Conservation (phyloP, 1,284 basidiomycete genomes). For the Malassezia vespertilionis region DNA sequence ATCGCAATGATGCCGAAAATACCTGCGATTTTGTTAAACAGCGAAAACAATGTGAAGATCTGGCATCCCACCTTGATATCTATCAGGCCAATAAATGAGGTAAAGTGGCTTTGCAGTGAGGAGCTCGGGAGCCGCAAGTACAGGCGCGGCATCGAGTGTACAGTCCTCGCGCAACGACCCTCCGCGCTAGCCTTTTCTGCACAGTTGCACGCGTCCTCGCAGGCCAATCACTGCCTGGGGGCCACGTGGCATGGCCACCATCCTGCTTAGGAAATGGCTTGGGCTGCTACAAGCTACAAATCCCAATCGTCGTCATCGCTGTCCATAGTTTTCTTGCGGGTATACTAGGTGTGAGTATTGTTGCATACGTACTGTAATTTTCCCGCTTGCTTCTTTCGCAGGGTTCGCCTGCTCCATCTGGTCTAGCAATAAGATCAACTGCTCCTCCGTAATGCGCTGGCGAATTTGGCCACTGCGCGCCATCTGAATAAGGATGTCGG, state of each 20-base stretch:
- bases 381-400: conserved; percentile 19
- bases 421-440: conserved; percentile 80
- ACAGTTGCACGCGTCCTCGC: too few species aligned
- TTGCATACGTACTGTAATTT: conserved; percentile 43
- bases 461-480: conserved; percentile 82
- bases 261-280: neutral
- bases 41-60: conserved; percentile 46
- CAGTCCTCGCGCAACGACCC: neutral
- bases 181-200: neutral
- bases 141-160: conserved; percentile 26
- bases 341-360: neutral
- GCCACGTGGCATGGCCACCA: neutral
- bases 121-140: conserved; percentile 31
- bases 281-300: conserved; percentile 8
- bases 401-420: conserved; percentile 58
- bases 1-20: conserved; percentile 89
- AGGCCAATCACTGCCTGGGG: too few species aligned
- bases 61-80: conserved; percentile 45
- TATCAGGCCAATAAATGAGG: conserved; percentile 41
- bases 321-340: conserved; percentile 14
- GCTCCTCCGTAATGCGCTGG: conserved; percentile 71
- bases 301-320: conserved; percentile 17
- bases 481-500: conserved; percentile 75
- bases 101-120: conserved; percentile 30
- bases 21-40: conserved; percentile 95